Base-by-base conservation (phyloP, 495 filamentous ascomycete genomes). In the Xylaria flabelliformis region DNA sequence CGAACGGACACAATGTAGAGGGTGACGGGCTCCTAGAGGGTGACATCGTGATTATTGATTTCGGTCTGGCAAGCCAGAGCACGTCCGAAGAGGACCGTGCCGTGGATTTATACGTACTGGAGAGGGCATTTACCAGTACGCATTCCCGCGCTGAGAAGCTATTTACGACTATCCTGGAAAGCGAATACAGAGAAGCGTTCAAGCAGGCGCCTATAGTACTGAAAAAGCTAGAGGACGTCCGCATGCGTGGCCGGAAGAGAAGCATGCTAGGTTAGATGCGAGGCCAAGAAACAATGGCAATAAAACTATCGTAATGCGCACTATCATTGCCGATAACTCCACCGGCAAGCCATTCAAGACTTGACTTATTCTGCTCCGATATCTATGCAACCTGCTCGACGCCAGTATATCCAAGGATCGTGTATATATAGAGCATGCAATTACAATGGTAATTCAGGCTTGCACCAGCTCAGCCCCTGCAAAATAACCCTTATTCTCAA, bases 401-500 rank as follows among this genome's bases (percentile, higher is more conserved):
- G 62, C 63, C 50, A 48, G 32, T 29, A 56, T 59, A 15, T 17
- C 70, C 53, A 46, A 51, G 21, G 21, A 61, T 65, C 58, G 36
- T 48, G 44, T 55, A 24, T 64, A 58, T 58, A 58, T 9, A 12
- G 46, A 53, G 39, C n/a, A 64, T 71, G n/a, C 50, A 63, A 70
- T 53, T 64, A 44, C 32, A 53, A 26, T 46, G 17, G 17, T n/a
- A 3, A 42, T 55, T 72, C 72, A 81, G 6, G 62, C 73, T 1
- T 80, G 76, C 36, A 69, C 76, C 65, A 95, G 80, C 80, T 94
- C 90, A 17, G 94, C 95, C 64, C 90, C 88, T 4, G 94, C 94
- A 84, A 97, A 97, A 81, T 97, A 98, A 17, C 96, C 96, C 84
- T 98, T 98, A 78, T 96, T 97, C 87, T 99, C 96, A 65, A 99